These are phyloP conservation scores for Saccharomyces hybrid DNA, from an alignment of 1,139 yeast genomes.

Conservation along the genomic window DNA sequence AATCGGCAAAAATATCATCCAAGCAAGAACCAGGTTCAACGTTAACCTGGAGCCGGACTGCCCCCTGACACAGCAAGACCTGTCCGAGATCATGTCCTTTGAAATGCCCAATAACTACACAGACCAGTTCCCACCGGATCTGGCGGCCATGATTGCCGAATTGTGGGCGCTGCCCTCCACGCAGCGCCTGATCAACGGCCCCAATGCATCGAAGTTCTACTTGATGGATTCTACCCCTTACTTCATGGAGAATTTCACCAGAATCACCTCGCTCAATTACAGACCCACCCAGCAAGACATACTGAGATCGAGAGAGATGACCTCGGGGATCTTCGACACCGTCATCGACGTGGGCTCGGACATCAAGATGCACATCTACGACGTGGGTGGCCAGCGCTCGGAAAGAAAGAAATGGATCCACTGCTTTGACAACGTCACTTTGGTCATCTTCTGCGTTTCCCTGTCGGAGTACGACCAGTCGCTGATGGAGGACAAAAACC, in stretches of 20 bases:
- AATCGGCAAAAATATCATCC: conserved; percentile 50
- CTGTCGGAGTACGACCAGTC: conserved; percentile 86
- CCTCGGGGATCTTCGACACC: conserved; percentile 86
- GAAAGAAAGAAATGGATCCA: conserved; percentile 95
- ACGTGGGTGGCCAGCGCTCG: conserved; percentile 91
- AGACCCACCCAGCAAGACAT: conserved; percentile 71
- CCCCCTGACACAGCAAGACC: conserved; percentile 9
- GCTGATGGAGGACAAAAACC: conserved; percentile 66
- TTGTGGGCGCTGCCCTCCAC: conserved; percentile 60
- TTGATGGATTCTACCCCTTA: conserved; percentile 82
- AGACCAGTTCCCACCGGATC: not conserved
- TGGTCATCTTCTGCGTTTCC: conserved; percentile 85
- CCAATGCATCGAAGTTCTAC: conserved; percentile 65
- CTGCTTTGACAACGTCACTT: conserved; percentile 86
- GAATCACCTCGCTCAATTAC: conserved; percentile 56
- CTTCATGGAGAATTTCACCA: conserved; percentile 58
- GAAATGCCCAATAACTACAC: conserved; percentile 4
- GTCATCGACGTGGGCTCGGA: conserved; percentile 63
- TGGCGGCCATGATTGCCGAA: conserved; percentile 26
- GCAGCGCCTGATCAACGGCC: conserved; percentile 43
- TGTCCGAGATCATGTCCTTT: conserved; percentile 5
- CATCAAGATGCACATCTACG: conserved; percentile 72
- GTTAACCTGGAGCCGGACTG: conserved; percentile 7
- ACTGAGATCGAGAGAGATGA: conserved; percentile 79
- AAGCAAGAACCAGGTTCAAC: conserved; percentile 33